Evolutionary conservation across 768 basidiomycete genomes (phyloP).

Genomic region (Mrakia frigida): DNA sequence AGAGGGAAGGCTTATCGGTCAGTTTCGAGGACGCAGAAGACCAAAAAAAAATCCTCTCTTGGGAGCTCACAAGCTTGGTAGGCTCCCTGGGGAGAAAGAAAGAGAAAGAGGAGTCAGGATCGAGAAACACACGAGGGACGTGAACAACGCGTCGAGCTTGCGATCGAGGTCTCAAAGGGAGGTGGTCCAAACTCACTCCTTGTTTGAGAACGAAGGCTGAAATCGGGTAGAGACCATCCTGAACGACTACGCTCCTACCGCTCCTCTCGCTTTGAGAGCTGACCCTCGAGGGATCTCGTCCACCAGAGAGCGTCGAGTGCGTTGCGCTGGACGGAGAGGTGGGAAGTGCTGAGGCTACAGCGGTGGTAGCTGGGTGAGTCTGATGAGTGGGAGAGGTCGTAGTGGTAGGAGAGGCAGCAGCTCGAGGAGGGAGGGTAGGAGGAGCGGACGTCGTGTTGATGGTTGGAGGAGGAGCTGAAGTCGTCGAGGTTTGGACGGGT

Average conservation of each 20-base stretch:
- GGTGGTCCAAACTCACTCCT: background rate
- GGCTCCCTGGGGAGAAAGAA: background rate
- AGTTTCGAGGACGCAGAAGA: background rate
- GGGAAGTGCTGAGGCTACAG: no score
- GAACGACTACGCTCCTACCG: background rate
- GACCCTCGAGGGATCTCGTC: background rate
- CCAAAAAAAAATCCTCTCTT: no score
- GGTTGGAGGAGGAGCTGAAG: background rate
- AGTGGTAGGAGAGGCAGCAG: background rate
- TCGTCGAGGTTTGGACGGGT: background rate
- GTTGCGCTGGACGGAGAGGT: background rate
- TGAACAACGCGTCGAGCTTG: background rate
- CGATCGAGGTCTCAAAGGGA: background rate
- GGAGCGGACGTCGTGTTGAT: background rate
- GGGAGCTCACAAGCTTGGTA: background rate
- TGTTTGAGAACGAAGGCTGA: conserved; percentile 5
- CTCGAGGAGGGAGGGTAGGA: background rate
- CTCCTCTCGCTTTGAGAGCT: background rate
- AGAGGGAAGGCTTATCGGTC: background rate
- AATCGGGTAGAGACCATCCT: conserved; percentile 3
- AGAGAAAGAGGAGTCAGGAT: background rate
- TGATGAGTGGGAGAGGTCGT: background rate
- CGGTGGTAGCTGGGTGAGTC: background rate
- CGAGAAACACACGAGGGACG: background rate
- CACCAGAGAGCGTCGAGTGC: background rate